phyloP scores from a whole-genome alignment of 768 basidiomycete species.

The Lactarius hatsudake region DNA sequence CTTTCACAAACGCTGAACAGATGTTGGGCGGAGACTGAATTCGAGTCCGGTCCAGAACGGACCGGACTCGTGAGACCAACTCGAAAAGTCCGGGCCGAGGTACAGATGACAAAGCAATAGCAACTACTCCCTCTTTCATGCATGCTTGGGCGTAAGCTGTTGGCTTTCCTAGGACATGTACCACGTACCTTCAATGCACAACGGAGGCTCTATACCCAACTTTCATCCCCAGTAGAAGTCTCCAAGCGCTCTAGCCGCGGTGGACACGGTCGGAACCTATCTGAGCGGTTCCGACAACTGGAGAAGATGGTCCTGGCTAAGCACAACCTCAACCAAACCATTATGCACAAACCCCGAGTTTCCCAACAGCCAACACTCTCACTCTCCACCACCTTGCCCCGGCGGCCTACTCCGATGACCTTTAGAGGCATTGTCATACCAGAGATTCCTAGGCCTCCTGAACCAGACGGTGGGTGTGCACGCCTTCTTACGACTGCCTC shows the following conservation, averaged over 20 bases:
- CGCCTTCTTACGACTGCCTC: not conserved
- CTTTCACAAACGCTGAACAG: not conserved
- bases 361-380: conserved; percentile 20
- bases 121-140: not conserved
- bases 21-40: too few relatives aligned
- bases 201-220: conserved; percentile 35
- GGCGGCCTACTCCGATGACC: conserved; percentile 25
- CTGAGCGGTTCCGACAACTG: conserved; percentile 52
- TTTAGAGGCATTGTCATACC: conserved; percentile 62
- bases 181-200: conserved; percentile 27
- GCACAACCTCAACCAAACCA: conserved; percentile 36
- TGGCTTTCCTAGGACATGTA: too few relatives aligned
- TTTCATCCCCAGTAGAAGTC: conserved; percentile 6
- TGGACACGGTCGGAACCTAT: conserved; percentile 62
- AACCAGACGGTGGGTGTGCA: conserved; percentile 57
- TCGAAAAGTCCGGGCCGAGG: too few relatives aligned
- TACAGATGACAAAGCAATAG: too few relatives aligned
- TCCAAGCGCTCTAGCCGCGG: conserved; percentile 38
- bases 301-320: conserved; percentile 53
- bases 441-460: conserved; percentile 57
- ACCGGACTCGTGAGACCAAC: too few relatives aligned
- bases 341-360: not conserved
- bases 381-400: conserved; percentile 8
- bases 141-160: not conserved
- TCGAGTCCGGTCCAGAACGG: too few relatives aligned